A percentile compares a stretch with the other conserved stretches of the same genome.
phyloP scores from a whole-genome alignment of 768 basidiomycete genomes.

The Pholiota conissans region DNA sequence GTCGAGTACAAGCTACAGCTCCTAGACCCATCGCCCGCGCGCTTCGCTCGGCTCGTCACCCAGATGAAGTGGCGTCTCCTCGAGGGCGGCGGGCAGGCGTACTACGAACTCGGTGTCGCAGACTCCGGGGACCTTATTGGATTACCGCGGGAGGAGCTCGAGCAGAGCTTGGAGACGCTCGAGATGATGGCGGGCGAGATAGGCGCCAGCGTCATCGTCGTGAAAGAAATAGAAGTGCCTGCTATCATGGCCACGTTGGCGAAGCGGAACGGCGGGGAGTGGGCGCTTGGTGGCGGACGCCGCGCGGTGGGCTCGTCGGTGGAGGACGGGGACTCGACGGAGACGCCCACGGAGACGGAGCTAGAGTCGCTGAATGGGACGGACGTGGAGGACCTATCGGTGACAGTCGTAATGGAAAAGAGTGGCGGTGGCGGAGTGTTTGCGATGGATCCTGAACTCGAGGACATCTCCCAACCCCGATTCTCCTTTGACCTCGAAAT shows the following conservation, averaged over 20 bases:
- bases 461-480: constrained; percentile 22
- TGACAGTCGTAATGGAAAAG: constrained; percentile 31
- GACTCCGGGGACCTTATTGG: constrained; percentile 90
- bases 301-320: constrained; percentile 25
- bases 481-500: constrained; percentile 64
- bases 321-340: constrained; percentile 32
- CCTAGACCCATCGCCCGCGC: constrained; percentile 70
- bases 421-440: constrained; percentile 34
- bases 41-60: constrained; percentile 84
- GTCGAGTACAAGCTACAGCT: constrained; percentile 96
- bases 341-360: constrained; percentile 28
- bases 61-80: constrained; percentile 95
- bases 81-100: constrained; percentile 81
- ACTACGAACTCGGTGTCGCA: constrained; percentile 82
- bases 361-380: constrained; percentile 38
- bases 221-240: constrained; percentile 85
- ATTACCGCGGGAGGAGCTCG: constrained; percentile 69
- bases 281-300: constrained; percentile 32
- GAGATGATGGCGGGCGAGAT: constrained; percentile 95
- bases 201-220: constrained; percentile 87
- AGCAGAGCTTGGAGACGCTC: constrained; percentile 80
- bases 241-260: constrained; percentile 45
- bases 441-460: constrained; percentile 48
- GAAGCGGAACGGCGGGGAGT: constrained; percentile 32
- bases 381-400: constrained; percentile 33